Evolutionary conservation across 192 early-diverging fungal genomes (phyloP), one percentile per base, ranked within the genome.

Genomic region (Coemansia pectinata): DNA sequence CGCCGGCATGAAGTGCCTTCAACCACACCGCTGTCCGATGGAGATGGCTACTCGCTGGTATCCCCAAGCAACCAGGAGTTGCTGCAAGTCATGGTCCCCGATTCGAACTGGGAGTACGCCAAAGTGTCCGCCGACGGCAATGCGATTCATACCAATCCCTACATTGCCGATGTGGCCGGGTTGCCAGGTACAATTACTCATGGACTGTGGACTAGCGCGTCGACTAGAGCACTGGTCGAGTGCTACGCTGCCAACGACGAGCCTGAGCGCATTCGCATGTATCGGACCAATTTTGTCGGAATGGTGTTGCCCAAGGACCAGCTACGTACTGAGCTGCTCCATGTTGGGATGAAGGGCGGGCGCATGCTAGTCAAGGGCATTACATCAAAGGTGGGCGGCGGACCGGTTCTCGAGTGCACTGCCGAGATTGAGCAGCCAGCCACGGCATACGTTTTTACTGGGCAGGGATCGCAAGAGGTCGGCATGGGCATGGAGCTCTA

Each of bases 401-500:
- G 70, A 4, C 38, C 44, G 2, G 91, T 98, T 14, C 85, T 98
- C 42, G 85, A 85, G 39, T 90, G 93, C 62, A 86, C 85, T 6
- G 94, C 94, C 44, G 90, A 96, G 84, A 90, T 98, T 27, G 93
- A 94, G 57, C 96, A 98, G 83, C 90, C 93, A 36, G 82, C 82
- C 48, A 95, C 94, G 31, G 90, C 93, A 21, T 98, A 95, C 59
- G 90, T 98, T n/a, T 98, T 98, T 73, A 98, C 96, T 44, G 96
- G 96, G 47, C 96, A 98, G 70, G 96, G 96, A 66, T 94, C 95
- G 68, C 96, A 98, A 75, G 91, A 95, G 76, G 86, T 89, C 34
- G 94, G 93, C 64, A 95, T 98, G 96, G 96, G 96, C 66, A 98
- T 98, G 96, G 89, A 90, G 47, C 86, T 98, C 19, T 98, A 96